Percentiles rank a stretch among this genome's conserved stretches.
Conservation (phyloP, 2,329 filamentous ascomycete genomes). For the Knufia petricola region DNA sequence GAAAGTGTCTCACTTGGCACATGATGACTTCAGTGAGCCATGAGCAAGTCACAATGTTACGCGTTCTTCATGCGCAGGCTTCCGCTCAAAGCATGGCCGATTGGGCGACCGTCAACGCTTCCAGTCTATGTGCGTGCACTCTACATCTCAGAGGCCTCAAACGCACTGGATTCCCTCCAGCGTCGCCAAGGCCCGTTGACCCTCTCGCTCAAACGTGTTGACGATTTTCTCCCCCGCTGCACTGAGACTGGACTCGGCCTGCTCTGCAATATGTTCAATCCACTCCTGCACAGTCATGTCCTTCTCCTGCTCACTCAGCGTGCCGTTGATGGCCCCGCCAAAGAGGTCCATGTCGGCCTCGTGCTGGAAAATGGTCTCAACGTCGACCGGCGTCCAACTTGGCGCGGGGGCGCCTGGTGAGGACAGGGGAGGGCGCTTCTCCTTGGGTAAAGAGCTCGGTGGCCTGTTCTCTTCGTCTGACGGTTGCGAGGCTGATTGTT, state of each 20-base stretch:
- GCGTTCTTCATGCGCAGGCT: no score
- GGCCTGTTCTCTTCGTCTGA: constrained; percentile 72
- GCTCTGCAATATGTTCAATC: constrained; percentile 70
- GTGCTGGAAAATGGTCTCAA: constrained; percentile 58
- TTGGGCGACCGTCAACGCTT: no score
- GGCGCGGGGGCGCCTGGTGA: constrained; percentile 39
- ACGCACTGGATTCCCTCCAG: constrained; percentile 61
- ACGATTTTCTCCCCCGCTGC: constrained; percentile 77
- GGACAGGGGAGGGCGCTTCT: constrained; percentile 41
- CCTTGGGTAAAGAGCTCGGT: constrained; percentile 54
- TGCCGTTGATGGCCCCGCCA: constrained; percentile 36
- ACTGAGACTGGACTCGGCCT: constrained; percentile 70
- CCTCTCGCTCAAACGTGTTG: constrained; percentile 71
- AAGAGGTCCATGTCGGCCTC: constrained; percentile 34
- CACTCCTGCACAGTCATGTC: constrained; percentile 90
- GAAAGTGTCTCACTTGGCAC: no score
- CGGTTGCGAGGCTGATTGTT: constrained; percentile 60
- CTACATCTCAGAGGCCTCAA: constrained; percentile 19
- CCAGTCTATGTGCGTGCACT: no score
- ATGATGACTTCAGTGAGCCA: no score
- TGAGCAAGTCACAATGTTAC: no score
- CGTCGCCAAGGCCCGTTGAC: constrained; percentile 63
- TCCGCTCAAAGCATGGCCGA: no score
- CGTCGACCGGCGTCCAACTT: constrained; percentile 66
- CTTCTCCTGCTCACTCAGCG: constrained; percentile 67